A percentile compares a stretch with the other conserved stretches of the same genome.
phyloP scores from a whole-genome alignment of 2,329 filamentous ascomycete genomes.

The Pseudocercospora crystallina region DNA sequence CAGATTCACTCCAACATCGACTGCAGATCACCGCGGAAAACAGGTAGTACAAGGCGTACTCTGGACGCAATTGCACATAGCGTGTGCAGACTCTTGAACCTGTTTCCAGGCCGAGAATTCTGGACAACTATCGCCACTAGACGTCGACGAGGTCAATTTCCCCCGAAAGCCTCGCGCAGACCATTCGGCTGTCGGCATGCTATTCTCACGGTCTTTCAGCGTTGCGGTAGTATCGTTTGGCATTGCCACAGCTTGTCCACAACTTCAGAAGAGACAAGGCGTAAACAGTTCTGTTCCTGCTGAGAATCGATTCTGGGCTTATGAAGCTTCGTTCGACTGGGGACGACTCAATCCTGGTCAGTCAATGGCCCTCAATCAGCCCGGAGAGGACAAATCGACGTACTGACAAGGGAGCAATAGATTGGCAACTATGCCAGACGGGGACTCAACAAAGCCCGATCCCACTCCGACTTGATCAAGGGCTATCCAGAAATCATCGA shows the following conservation, averaged over 20 bases:
- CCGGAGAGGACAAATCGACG: conserved; percentile 13
- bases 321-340: conserved; percentile 24
- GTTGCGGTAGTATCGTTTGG: neutral
- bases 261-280: conserved; percentile 14
- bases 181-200: no score
- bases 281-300: conserved; percentile 11
- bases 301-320: conserved; percentile 21
- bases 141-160: no score
- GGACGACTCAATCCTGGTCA: conserved; percentile 19
- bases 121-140: no score
- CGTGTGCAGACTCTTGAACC: no score
- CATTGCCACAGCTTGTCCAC: conserved; percentile 8
- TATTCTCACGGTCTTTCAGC: no score
- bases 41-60: no score
- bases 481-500: conserved; percentile 42
- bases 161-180: no score
- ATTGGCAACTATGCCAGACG: conserved; percentile 49
- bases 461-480: conserved; percentile 41
- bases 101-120: no score
- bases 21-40: no score
- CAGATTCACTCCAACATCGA: no score
- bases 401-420: conserved; percentile 16
- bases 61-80: no score
- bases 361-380: neutral
- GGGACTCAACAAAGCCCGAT: conserved; percentile 55